Percentiles rank a stretch among this genome's conserved stretches.
Evolutionary conservation across 2,329 filamentous ascomycete genomes (phyloP).

Genomic region (Macrophomina phaseolina): DNA sequence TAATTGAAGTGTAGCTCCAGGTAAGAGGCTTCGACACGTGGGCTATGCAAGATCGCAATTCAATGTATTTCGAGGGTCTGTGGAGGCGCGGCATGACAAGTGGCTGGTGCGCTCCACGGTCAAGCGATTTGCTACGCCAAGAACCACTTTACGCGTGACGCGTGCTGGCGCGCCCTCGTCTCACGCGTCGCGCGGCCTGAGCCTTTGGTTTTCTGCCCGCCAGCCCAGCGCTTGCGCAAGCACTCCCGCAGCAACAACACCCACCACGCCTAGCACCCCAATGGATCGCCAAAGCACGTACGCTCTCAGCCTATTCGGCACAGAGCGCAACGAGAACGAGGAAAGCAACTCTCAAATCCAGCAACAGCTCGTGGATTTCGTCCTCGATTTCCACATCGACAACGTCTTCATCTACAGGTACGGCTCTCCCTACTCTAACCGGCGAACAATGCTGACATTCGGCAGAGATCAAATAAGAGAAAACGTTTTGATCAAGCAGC

Average conservation of each 20-base stretch:
- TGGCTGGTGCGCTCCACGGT: neutral
- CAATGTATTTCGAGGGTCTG: too few relatives aligned
- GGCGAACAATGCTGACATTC: conserved; percentile 39
- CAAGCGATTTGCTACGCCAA: neutral
- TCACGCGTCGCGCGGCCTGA: conserved; percentile 11
- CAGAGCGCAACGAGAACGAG: conserved; percentile 43
- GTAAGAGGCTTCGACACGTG: too few relatives aligned
- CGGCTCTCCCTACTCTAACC: conserved; percentile 30
- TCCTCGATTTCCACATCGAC: conserved; percentile 91
- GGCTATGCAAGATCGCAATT: too few relatives aligned
- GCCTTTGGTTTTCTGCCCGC: conserved; percentile 28
- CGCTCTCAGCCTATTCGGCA: conserved; percentile 77
- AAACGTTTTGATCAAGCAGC: conserved; percentile 92
- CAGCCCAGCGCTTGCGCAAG: neutral
- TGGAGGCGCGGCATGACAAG: too few relatives aligned
- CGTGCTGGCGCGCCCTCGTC: conserved; percentile 15
- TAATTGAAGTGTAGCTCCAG: too few relatives aligned
- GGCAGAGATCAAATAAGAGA: conserved; percentile 89
- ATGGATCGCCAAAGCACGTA: conserved; percentile 93
- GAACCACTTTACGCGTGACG: conserved; percentile 30
- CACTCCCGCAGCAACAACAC: conserved; percentile 12
- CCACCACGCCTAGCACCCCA: conserved; percentile 24
- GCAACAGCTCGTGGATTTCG: conserved; percentile 83
- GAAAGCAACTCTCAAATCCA: conserved; percentile 60
- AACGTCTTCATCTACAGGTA: conserved; percentile 95